A percentile compares a stretch with the other conserved stretches of the same genome.
Conservation (phyloP, 2,329 filamentous ascomycete genomes). For the Colletotrichum higginsianum region DNA sequence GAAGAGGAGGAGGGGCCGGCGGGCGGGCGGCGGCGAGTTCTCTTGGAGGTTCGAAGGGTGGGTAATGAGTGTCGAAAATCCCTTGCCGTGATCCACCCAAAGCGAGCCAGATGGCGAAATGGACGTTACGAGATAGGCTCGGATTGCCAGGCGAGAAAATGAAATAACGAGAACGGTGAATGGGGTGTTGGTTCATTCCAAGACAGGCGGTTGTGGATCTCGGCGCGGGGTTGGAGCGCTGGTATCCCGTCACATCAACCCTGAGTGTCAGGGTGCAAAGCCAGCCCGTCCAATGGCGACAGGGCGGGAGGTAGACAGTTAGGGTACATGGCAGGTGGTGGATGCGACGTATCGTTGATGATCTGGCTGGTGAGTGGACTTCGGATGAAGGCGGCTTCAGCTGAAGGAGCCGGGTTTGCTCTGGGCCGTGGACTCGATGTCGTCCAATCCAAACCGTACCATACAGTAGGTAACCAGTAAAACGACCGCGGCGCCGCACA, state of each 20-base stretch:
- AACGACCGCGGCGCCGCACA: slow-evolving; percentile 8
- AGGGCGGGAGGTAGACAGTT: background rate
- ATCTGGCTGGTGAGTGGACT: slow-evolving; percentile 1
- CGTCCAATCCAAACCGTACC: slow-evolving; percentile 16
- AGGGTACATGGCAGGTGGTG: background rate
- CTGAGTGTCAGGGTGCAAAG: slow-evolving; percentile 11
- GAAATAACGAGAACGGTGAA: slow-evolving; percentile 36
- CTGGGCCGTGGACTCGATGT: slow-evolving; percentile 5
- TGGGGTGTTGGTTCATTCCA: slow-evolving; percentile 40
- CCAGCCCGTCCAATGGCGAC: background rate
- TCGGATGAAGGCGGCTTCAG: slow-evolving; percentile 18
- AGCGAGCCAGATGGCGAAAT: slow-evolving; percentile 34
- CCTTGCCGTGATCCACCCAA: slow-evolving; percentile 29
- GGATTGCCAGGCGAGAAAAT: slow-evolving; percentile 35
- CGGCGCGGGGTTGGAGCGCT: slow-evolving; percentile 41
- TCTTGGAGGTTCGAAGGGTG: slow-evolving; percentile 34
- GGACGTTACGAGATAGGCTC: slow-evolving; percentile 39
- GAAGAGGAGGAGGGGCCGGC: too few relatives aligned
- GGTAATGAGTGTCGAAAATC: slow-evolving; percentile 27
- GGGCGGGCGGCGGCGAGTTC: background rate
- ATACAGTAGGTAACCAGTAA: slow-evolving; percentile 10
- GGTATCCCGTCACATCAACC: slow-evolving; percentile 21
- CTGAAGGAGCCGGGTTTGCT: background rate
- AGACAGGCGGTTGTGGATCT: slow-evolving; percentile 38
- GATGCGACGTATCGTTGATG: slow-evolving; percentile 6